phyloP scores from a whole-genome alignment of 116 monocot species.

The Cymodocea nodosa region DNA sequence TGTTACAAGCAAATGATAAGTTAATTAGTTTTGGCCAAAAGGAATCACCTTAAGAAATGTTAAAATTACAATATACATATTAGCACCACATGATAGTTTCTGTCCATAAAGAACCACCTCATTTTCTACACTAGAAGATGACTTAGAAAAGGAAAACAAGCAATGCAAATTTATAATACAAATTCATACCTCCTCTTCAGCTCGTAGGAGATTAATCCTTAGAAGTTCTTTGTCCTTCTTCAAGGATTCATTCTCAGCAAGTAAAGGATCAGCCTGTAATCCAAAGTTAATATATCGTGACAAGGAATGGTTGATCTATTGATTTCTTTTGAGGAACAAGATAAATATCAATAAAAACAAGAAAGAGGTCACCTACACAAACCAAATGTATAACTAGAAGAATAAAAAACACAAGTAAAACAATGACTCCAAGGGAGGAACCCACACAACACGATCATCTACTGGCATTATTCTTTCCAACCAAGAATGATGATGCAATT shows the following conservation, averaged over 20 bases:
- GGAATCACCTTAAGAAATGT: too few species aligned
- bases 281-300: background rate
- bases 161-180: background rate
- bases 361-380: too few species aligned
- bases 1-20: background rate
- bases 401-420: too few species aligned
- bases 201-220: constrained; percentile 55
- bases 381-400: too few species aligned
- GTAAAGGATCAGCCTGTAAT: constrained; percentile 28
- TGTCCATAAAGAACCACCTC: too few species aligned
- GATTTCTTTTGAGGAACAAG: too few species aligned
- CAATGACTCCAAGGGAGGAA: too few species aligned
- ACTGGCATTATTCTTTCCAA: background rate
- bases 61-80: too few species aligned
- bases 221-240: constrained; percentile 57
- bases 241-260: constrained; percentile 42
- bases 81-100: too few species aligned
- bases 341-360: too few species aligned
- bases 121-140: background rate
- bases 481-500: background rate
- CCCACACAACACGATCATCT: background rate
- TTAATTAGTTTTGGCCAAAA: too few species aligned
- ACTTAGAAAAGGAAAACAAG: background rate
- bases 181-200: constrained; percentile 69
- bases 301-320: background rate